These are phyloP conservation scores for Trichoderma polysporum DNA, from an alignment of 2,329 filamentous ascomycete genomes.

Conservation along the genomic window DNA sequence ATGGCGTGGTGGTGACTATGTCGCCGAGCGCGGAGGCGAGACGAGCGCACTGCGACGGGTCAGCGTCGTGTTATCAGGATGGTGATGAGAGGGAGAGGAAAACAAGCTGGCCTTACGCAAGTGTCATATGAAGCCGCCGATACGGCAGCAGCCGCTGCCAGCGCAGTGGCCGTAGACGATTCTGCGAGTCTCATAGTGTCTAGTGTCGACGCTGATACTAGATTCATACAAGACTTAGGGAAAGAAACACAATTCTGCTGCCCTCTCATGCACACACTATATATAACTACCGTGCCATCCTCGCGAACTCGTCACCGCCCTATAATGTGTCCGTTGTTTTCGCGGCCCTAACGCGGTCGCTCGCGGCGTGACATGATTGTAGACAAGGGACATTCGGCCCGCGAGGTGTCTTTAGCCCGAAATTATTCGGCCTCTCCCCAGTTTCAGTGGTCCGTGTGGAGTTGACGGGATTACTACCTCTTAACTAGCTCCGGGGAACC, in stretches of 20 bases:
- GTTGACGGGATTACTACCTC: slow-evolving; percentile 1
- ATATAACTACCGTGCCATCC: background rate
- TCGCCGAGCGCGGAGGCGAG: slow-evolving; percentile 1
- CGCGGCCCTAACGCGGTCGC: background rate
- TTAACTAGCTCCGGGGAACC: background rate
- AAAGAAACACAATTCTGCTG: background rate
- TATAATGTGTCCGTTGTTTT: background rate
- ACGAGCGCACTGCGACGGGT: background rate
- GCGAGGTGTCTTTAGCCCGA: background rate
- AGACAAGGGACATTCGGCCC: slow-evolving; percentile 16
- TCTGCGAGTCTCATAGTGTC: slow-evolving; percentile 4
- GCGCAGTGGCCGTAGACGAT: background rate
- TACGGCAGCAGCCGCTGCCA: background rate
- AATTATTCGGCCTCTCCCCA: slow-evolving; percentile 5
- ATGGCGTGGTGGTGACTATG: slow-evolving; percentile 9
- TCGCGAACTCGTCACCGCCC: background rate
- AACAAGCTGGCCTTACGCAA: background rate
- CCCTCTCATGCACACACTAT: background rate
- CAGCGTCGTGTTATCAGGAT: background rate
- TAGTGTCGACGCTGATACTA: background rate
- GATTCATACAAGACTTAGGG: background rate
- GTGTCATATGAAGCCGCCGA: background rate
- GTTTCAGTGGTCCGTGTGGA: slow-evolving; percentile 3
- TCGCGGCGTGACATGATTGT: background rate
- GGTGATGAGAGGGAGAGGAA: background rate